phyloP scores from a whole-genome alignment of 2,329 filamentous ascomycete genomes.

The Arthrobotrys megalospora region DNA sequence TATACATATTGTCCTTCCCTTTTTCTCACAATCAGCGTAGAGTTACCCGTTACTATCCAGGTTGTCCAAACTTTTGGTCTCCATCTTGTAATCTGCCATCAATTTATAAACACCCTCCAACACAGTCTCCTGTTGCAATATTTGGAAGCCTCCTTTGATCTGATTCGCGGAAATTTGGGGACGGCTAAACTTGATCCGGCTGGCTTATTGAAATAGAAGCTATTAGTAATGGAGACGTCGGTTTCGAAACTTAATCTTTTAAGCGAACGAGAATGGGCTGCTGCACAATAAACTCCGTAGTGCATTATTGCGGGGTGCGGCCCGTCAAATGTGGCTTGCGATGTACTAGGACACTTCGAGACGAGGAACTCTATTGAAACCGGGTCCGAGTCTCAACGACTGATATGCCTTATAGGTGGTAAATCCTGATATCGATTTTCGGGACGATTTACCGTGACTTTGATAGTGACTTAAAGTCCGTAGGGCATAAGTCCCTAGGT shows the following conservation, averaged over 20 bases:
- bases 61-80: not conserved
- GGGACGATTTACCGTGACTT: constrained; percentile 12
- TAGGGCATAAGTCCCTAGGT: no score
- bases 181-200: constrained; percentile 32
- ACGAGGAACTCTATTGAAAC: not conserved
- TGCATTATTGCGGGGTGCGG: constrained; percentile 35
- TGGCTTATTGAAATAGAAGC: not conserved
- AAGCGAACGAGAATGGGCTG: constrained; percentile 27
- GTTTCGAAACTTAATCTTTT: not conserved
- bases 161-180: constrained; percentile 46
- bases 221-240: not conserved
- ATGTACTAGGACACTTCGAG: not conserved
- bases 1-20: constrained; percentile 9
- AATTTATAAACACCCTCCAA: constrained; percentile 1
- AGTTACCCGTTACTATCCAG: not conserved
- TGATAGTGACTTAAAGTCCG: no score
- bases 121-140: constrained; percentile 8
- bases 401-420: not conserved
- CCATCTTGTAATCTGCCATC: not conserved
- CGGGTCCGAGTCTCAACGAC: not conserved
- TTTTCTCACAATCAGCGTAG: no score
- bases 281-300: constrained; percentile 17
- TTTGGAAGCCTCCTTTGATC: not conserved
- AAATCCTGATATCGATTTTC: constrained; percentile 10
- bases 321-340: constrained; percentile 35